phyloP scores from a whole-genome alignment of 176 grass and related monocot species.

The Ensete ventricosum region DNA sequence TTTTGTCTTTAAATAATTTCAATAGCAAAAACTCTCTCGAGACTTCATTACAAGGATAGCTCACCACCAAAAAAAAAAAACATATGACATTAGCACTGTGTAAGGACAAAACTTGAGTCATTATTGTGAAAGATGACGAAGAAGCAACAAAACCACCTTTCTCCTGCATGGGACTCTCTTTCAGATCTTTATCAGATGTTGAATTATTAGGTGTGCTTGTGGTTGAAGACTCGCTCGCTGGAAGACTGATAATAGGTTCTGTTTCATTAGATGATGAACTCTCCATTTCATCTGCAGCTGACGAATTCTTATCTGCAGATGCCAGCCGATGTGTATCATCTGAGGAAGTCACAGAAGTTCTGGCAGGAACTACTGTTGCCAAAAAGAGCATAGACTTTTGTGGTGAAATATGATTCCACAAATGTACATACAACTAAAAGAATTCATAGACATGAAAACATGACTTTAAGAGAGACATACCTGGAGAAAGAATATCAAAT shows the following conservation, averaged over 20 bases:
- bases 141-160: conserved; percentile 22
- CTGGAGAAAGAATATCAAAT: conserved; percentile 27
- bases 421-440: conserved; percentile 2
- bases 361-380: not conserved
- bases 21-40: not conserved
- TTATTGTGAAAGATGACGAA: not conserved
- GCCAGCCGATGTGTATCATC: not conserved
- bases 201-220: not conserved
- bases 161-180: conserved; percentile 12
- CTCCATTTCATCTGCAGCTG: not conserved
- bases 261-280: not conserved
- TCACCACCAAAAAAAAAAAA: not conserved
- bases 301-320: not conserved
- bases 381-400: not conserved
- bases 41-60: not conserved
- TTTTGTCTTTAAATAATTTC: not conserved
- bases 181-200: not conserved
- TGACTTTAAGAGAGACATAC: conserved; percentile 11
- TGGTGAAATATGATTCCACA: conserved; percentile 5
- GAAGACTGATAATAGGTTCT: not conserved
- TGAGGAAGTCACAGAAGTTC: not conserved
- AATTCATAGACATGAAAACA: conserved; percentile 9
- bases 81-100: not conserved
- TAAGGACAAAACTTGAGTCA: not conserved
- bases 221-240: not conserved